Evolutionary conservation across 345 rosid genomes (phyloP).

Genomic region (Excoecaria agallocha): DNA sequence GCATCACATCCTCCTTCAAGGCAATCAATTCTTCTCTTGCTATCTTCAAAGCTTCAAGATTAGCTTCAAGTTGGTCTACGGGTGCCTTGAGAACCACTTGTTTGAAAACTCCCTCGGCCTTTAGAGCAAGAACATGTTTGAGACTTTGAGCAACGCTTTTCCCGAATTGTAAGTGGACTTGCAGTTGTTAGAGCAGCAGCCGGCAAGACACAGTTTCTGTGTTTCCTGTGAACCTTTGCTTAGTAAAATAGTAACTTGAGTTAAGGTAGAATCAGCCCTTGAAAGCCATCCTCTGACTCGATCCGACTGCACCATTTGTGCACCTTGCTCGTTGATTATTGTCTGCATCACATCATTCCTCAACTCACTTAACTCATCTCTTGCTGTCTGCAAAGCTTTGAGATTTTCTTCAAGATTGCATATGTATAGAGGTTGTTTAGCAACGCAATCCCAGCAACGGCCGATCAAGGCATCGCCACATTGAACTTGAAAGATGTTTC

Average conservation of each 20-base stretch:
- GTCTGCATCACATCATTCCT: background rate
- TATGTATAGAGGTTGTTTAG: background rate
- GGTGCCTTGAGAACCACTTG: background rate
- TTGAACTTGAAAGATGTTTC: background rate
- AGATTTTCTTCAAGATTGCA: background rate
- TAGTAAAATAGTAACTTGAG: background rate
- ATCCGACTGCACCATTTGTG: background rate
- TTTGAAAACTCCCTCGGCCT: background rate
- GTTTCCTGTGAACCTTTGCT: background rate
- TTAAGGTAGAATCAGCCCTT: background rate
- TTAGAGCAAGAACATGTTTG: background rate
- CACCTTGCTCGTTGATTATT: background rate
- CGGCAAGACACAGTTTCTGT: background rate
- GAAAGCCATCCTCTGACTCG: background rate
- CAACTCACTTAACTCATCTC: background rate
- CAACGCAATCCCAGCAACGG: background rate
- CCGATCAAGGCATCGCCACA: background rate
- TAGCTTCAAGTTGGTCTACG: too few species aligned
- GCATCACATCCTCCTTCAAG: background rate
- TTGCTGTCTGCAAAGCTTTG: background rate
- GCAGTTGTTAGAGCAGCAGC: background rate
- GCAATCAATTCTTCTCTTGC: background rate
- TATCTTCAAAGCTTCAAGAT: too few species aligned
- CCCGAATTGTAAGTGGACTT: background rate
- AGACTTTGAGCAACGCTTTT: background rate